phyloP scores from a whole-genome alignment of 1,139 yeast genomes.

The Blastobotrys aristatus region DNA sequence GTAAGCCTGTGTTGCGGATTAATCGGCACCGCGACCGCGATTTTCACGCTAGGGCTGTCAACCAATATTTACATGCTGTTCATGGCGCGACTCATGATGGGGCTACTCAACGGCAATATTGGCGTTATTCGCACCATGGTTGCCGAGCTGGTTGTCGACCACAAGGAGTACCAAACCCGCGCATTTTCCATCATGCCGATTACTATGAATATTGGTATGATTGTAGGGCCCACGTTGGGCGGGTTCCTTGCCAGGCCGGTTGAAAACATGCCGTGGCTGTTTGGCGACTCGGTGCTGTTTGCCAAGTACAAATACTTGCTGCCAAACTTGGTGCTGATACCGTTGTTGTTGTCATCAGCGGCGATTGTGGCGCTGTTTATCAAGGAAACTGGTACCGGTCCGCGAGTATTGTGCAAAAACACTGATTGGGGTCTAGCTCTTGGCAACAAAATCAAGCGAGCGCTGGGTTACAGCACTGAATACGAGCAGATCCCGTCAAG shows the following conservation, averaged over 20 bases:
- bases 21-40: conserved; percentile 45
- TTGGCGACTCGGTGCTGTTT: conserved; percentile 31
- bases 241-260: conserved; percentile 37
- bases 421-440: conserved; percentile 43
- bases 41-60: conserved; percentile 50
- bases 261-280: conserved; percentile 24
- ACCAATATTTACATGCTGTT: conserved; percentile 48
- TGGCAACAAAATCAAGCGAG: conserved; percentile 17
- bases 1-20: conserved; percentile 47
- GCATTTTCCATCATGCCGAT: conserved; percentile 57
- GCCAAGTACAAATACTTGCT: conserved; percentile 51
- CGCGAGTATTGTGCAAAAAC: conserved; percentile 42
- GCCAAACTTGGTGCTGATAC: conserved; percentile 53
- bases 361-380: conserved; percentile 44
- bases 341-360: conserved; percentile 35
- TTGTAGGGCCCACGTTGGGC: conserved; percentile 46
- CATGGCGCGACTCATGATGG: conserved; percentile 47
- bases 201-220: conserved; percentile 51
- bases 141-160: conserved; percentile 52
- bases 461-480: neutral
- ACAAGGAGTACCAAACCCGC: conserved; percentile 50
- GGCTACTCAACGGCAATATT: conserved; percentile 54
- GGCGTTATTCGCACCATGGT: conserved; percentile 56
- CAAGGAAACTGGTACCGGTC: conserved; percentile 48
- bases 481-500: conserved; percentile 7